A percentile compares a stretch with the other conserved stretches of the same genome.
Evolutionary conservation across 805 yeast genomes (phyloP).

Genomic region (Lipomyces kockii): DNA sequence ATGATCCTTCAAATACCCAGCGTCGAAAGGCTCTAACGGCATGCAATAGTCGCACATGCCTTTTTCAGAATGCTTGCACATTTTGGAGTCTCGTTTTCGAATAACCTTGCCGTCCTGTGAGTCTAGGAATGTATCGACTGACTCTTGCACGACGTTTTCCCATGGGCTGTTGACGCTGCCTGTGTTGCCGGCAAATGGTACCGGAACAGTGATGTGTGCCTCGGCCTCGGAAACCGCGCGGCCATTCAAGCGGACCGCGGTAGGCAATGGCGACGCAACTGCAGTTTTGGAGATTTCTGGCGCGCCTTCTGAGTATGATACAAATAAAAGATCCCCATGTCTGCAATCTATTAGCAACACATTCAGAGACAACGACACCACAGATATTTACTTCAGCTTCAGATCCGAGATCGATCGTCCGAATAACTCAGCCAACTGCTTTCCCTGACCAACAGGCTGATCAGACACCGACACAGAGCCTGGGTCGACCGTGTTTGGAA

Average conservation of each 20-base stretch:
- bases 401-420: conserved; percentile 46
- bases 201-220: conserved; percentile 13
- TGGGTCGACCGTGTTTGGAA: conserved; percentile 44
- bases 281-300: conserved; percentile 13
- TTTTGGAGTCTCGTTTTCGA: conserved; percentile 57
- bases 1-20: conserved; percentile 69
- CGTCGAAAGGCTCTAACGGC: conserved; percentile 95
- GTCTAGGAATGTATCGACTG: conserved; percentile 70
- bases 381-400: conserved; percentile 43
- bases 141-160: conserved; percentile 55
- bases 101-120: conserved; percentile 71
- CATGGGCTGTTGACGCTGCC: conserved; percentile 12
- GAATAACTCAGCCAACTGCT: conserved; percentile 47
- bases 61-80: conserved; percentile 86
- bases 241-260: conserved; percentile 33
- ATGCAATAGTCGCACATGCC: conserved; percentile 99
- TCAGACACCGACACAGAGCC: conserved; percentile 50
- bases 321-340: conserved; percentile 64
- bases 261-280: conserved; percentile 4
- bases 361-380: conserved; percentile 28
- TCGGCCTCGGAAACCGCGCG: conserved; percentile 36
- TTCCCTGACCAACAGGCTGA: conserved; percentile 53
- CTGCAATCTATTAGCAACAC: conserved; percentile 46
- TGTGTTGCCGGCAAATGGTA: conserved; percentile 15
- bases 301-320: conserved; percentile 45